Base-by-base conservation (phyloP, 2,329 filamentous ascomycete species). In the Fusarium chlamydosporum region DNA sequence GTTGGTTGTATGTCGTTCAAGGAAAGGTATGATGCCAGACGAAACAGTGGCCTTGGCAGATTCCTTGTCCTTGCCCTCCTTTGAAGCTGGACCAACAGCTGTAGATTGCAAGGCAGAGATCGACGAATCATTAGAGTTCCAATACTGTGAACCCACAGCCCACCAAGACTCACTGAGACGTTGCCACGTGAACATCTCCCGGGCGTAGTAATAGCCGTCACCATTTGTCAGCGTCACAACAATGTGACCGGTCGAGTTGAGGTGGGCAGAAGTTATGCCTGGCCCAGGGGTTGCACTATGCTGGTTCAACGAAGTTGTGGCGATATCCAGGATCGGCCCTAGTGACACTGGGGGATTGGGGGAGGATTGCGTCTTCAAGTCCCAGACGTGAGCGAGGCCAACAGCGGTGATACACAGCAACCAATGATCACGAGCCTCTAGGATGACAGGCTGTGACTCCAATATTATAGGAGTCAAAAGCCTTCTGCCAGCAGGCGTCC, bases 141-240 rank as follows among this genome's bases (percentile, higher is more conserved):
- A 99, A 78, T 99, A 99, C 77, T 99, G 96, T 72, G 93, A 97
- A 18, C 94, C 94, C 0, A 98, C 94, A 0, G 95, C 95, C 94
- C 96, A 99, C 96, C 96, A 99, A 3, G 93, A 88, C 77, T 99
- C 96, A 3, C 94, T 97, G n/a, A 99, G 84, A 11, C 94, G 89
- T 79, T 98, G 95, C 96, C 96, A 99, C 9, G 90, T 88, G 78
- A 89, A 95, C 91, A 99, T 92, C 18, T 86, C 85, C 1, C 91
- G 88, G 3, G 92, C 92, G 79, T 99, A 99, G 54, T 90, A 90
- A 79, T 94, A 99, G 3, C 96, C 96, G 73, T 99, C 95, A 20
- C 96, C 96, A 73, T 97, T 98, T 26, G 91, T 96, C 61, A 99
- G 85, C 0, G 93, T 96, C n/a, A 98, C 88, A 26, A 98, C 85